Percentiles rank a stretch among this genome's conserved stretches.
These are phyloP conservation scores for Catharanthus roseus DNA, from an alignment of 257 asterid species.

Conservation along the genomic window DNA sequence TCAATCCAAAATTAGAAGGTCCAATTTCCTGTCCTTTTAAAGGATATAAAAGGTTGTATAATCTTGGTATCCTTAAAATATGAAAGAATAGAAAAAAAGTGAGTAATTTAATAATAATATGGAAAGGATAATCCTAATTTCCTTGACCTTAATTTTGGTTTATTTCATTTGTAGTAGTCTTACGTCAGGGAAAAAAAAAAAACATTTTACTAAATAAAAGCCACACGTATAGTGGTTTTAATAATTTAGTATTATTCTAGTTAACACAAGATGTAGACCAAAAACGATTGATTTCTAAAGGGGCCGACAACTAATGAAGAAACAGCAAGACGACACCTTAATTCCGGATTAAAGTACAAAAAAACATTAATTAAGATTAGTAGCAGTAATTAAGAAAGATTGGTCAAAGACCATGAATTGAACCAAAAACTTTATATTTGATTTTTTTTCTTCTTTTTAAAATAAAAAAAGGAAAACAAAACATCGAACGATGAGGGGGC, in stretches of 20 bases:
- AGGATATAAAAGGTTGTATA: too few species aligned
- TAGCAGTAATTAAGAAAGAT: neutral
- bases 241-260: neutral
- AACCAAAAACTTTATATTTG: neutral
- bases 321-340: slow-evolving; percentile 23
- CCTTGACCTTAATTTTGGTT: neutral
- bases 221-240: neutral
- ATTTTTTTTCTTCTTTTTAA: too few species aligned
- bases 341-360: slow-evolving; percentile 10
- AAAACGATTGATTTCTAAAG: neutral
- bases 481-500: neutral
- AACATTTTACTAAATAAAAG: too few species aligned
- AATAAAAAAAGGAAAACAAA: too few species aligned
- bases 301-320: slow-evolving; percentile 5
- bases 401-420: slow-evolving; percentile 10
- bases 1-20: too few species aligned
- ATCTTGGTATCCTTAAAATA: slow-evolving; percentile 3
- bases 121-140: neutral
- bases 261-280: neutral
- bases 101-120: too few species aligned
- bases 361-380: neutral
- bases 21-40: too few species aligned
- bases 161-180: neutral
- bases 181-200: neutral
- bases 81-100: neutral